These are phyloP conservation scores for Picochlorum sp. DNA, from an alignment of 139 green algal genomes.

Conservation along the genomic window DNA sequence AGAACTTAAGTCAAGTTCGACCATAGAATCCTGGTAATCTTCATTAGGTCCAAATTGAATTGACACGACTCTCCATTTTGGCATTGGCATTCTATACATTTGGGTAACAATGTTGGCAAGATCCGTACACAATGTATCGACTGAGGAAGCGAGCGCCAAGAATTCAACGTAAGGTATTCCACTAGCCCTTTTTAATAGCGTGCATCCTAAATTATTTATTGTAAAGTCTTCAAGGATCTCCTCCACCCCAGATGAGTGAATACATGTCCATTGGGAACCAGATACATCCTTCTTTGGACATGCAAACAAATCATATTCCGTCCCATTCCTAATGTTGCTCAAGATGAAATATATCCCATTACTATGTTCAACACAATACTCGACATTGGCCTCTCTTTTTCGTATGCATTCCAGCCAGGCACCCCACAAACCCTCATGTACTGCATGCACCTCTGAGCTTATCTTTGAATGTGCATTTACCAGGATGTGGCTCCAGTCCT, in stretches of 20 bases:
- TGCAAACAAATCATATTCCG: background rate
- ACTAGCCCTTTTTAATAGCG: too few relatives aligned
- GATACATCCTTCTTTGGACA: background rate
- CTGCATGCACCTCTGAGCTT: conserved; percentile 45
- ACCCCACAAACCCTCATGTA: conserved; percentile 17
- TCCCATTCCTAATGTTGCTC: conserved; percentile 10
- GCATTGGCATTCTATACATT: too few relatives aligned
- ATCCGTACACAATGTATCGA: too few relatives aligned
- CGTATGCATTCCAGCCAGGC: conserved; percentile 3
- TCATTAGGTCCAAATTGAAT: conserved; percentile 3
- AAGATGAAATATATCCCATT: conserved; percentile 11
- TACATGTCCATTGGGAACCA: too few relatives aligned
- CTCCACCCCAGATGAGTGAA: too few relatives aligned
- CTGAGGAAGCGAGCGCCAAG: too few relatives aligned
- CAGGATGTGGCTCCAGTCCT: conserved; percentile 42
- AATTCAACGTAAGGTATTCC: too few relatives aligned
- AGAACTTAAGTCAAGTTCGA: background rate
- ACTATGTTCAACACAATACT: conserved; percentile 72
- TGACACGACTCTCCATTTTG: background rate
- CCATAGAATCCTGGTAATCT: background rate
- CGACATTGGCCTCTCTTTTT: conserved; percentile 29
- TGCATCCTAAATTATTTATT: too few relatives aligned
- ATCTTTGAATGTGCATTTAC: conserved; percentile 50
- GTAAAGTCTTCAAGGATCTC: too few relatives aligned
- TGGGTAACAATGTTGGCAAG: too few relatives aligned